These are phyloP conservation scores for Metschnikowia gelsemii DNA, from an alignment of 805 yeast species.

Conservation along the genomic window DNA sequence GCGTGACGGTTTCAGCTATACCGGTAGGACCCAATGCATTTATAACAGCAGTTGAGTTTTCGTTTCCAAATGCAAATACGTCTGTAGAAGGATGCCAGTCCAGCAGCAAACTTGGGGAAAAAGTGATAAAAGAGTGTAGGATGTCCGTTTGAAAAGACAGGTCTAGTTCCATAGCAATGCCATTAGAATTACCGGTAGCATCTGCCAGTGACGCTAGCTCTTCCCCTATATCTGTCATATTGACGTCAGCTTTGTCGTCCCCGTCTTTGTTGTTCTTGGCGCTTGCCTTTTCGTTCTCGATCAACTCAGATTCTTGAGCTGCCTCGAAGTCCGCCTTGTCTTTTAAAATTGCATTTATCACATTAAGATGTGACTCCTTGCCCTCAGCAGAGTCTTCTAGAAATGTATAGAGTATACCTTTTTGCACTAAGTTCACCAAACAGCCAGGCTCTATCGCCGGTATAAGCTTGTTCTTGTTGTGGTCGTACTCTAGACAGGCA, in stretches of 20 bases:
- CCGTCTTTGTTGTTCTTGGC: background rate
- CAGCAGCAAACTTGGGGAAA: constrained; percentile 46
- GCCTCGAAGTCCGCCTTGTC: constrained; percentile 33
- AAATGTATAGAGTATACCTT: constrained; percentile 77
- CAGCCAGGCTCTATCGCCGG: constrained; percentile 71
- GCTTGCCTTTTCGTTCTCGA: constrained; percentile 22
- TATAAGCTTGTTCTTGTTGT: constrained; percentile 37
- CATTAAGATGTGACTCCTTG: constrained; percentile 17
- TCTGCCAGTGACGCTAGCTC: background rate
- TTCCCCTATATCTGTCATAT: constrained; percentile 4
- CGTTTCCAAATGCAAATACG: constrained; percentile 56
- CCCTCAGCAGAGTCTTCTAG: constrained; percentile 55
- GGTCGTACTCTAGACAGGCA: constrained; percentile 54
- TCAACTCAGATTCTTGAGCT: constrained; percentile 27
- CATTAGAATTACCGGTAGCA: background rate
- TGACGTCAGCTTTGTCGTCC: background rate
- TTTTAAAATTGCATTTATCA: constrained; percentile 54
- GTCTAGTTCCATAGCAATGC: background rate
- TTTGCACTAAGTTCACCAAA: constrained; percentile 77
- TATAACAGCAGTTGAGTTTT: constrained; percentile 48
- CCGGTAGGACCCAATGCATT: constrained; percentile 31
- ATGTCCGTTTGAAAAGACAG: constrained; percentile 29
- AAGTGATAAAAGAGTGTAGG: constrained; percentile 37
- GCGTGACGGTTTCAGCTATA: constrained; percentile 30
- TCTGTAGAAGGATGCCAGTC: constrained; percentile 57